Conservation (phyloP, 225 moss, liverwort and hornwort species). For the Polytrichum commune region DNA sequence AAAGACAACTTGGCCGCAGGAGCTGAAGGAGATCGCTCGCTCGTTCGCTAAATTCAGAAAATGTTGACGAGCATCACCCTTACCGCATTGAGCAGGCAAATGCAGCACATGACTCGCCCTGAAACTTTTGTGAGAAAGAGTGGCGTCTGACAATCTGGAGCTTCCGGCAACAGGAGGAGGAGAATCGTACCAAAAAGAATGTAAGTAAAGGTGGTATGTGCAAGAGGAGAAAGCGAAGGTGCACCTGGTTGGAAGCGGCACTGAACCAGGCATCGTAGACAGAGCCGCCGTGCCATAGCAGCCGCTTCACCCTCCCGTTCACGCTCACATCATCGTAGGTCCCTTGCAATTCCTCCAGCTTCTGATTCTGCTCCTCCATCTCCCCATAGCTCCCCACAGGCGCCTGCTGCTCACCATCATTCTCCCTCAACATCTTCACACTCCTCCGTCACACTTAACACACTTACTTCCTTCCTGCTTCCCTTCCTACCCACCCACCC, state of each 20-base stretch:
- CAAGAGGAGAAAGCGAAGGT: neutral
- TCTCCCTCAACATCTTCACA: no score
- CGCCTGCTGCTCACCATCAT: neutral
- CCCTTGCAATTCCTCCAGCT: slow-evolving; percentile 58
- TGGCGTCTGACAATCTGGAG: no score
- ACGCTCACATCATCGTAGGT: slow-evolving; percentile 20
- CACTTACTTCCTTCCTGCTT: neutral
- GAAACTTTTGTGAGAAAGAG: no score
- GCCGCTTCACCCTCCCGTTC: slow-evolving; percentile 50
- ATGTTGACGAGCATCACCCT: no score
- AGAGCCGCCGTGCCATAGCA: slow-evolving; percentile 76
- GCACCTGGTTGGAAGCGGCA: slow-evolving; percentile 88
- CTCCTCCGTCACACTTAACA: neutral
- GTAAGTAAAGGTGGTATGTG: no score
- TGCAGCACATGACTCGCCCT: no score
- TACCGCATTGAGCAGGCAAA: no score
- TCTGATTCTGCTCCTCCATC: slow-evolving; percentile 74
- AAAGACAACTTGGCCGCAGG: no score
- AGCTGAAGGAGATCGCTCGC: no score
- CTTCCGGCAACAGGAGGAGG: no score
- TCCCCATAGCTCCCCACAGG: slow-evolving; percentile 68
- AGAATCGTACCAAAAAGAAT: no score
- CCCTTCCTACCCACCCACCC: neutral
- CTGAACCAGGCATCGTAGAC: slow-evolving; percentile 86
- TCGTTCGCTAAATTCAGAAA: no score